Evolutionary conservation across 768 basidiomycete genomes (phyloP), one percentile per base, ranked within the genome.

Genomic region (Cyclocybe cylindracea): DNA sequence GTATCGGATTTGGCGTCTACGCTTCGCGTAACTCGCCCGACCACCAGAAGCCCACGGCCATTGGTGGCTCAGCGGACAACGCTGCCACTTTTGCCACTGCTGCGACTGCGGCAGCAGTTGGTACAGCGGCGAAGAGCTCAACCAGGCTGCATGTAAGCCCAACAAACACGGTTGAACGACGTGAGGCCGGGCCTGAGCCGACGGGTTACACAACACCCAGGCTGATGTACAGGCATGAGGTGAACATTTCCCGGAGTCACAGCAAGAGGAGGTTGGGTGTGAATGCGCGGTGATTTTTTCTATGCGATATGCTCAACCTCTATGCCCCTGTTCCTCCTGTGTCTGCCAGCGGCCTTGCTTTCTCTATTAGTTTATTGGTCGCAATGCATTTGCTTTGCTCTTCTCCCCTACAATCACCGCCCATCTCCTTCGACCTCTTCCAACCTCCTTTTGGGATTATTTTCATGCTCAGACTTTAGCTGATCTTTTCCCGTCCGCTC

Each of bases 1-100:
- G 77, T 1, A 74, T 85, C 14, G 87, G 76, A 18, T 59, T 87
- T 11, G 87, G 83, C 33, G 78, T 79, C 67, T 86, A 80, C 55
- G 51, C 83, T 24, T 74, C 84, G 8, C 82, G 84, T 56, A 78
- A 78, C 39, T 64, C 67, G 19, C 65, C 79, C 6, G 59, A 70
- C 40, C 75, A 85, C 61, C 71, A 77, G 39, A 71, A 68, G 10
- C 90, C 89, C 4, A 82, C 68, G 4, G 80, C 79, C 7, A 65
- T 91, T 48, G 89, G 89, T 29, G 89, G 89, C 10, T 78, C 77
- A 10, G 64, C 55, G 36, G 55, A 54, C 33, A 55, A 54, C 38
- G 44, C 45, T n/a, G 54, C 52, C 24, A 53, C 42, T 31, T 42
- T 45, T 11, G 45, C 16, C 46, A 78, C 75, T 46, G 83, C 78